Evolutionary conservation across 78 protist genomes (phyloP).

Genomic region (Bodo saltans): DNA sequence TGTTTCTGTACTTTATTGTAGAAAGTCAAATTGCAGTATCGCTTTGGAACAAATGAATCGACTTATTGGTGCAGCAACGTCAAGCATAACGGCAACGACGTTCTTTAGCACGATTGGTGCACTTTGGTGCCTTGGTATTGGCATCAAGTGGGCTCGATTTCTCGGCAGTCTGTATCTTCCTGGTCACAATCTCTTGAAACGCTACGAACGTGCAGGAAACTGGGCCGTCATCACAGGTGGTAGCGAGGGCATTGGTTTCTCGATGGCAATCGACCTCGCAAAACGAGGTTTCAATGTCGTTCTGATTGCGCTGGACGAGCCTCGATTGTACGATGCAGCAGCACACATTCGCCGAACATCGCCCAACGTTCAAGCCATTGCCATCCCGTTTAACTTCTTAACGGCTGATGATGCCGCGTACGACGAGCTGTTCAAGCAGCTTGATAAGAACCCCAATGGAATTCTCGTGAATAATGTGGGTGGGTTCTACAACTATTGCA

Average conservation of each 20-base stretch:
- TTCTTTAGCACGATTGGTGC: no score
- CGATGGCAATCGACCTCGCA: constrained; percentile 18
- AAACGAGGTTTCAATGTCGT: constrained; percentile 29
- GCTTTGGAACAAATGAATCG: no score
- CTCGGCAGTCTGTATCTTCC: no score
- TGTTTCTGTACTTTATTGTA: no score
- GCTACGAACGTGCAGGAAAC: constrained; percentile 16
- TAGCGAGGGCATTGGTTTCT: constrained; percentile 32
- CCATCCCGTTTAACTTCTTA: constrained; percentile 28
- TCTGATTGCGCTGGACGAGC: neutral
- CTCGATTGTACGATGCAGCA: neutral
- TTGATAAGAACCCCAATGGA: neutral
- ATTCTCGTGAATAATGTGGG: constrained; percentile 53
- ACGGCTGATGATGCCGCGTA: neutral
- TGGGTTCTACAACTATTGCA: constrained; percentile 12
- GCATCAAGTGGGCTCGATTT: no score
- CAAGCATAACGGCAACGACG: no score
- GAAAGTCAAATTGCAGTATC: no score
- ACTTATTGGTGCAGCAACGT: no score
- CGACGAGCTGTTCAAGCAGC: neutral
- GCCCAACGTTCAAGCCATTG: neutral
- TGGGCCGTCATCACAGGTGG: constrained; percentile 39
- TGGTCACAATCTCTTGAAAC: neutral
- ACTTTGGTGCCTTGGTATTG: no score
- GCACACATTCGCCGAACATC: neutral